phyloP scores from a whole-genome alignment of 2,329 filamentous ascomycete genomes.

The Leptographium radiaticola region DNA sequence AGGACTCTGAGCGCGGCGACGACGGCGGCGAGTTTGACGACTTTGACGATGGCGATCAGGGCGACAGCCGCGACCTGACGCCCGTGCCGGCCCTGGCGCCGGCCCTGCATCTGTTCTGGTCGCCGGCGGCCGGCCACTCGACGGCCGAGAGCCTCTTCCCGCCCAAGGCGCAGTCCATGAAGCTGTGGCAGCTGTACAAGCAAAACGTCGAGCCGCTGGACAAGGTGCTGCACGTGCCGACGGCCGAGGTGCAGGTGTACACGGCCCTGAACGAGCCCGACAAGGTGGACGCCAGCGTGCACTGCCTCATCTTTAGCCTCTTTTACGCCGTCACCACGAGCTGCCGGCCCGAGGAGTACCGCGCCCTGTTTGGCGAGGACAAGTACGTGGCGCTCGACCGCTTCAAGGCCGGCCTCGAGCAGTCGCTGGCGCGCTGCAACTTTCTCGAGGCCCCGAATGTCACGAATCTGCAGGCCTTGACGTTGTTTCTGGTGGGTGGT shows the following conservation, averaged over 20 bases:
- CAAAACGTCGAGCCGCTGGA: conserved; percentile 11
- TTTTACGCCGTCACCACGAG: conserved; percentile 10
- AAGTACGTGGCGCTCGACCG: conserved; percentile 7
- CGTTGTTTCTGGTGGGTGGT: conserved; percentile 9
- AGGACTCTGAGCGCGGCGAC: conserved; percentile 2
- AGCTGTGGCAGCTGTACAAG: conserved; percentile 12
- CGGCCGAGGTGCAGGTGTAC: conserved; percentile 10
- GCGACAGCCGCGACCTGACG: neutral
- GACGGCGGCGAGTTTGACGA: neutral
- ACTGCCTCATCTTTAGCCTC: conserved; percentile 12
- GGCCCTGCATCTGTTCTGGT: conserved; percentile 6
- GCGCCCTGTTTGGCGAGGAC: conserved; percentile 8
- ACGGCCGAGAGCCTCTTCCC: conserved; percentile 7
- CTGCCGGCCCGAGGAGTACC: conserved; percentile 9
- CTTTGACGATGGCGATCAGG: neutral
- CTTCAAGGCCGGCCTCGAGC: conserved; percentile 11
- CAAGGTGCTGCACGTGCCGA: conserved; percentile 14
- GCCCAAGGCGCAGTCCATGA: conserved; percentile 5
- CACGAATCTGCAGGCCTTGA: conserved; percentile 10
- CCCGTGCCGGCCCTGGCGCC: neutral
- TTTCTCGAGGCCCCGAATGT: conserved; percentile 12
- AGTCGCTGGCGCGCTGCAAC: conserved; percentile 9
- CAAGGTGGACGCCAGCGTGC: neutral
- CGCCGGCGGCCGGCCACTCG: neutral
- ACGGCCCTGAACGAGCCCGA: conserved; percentile 10